These are phyloP conservation scores for Kazachstania martiniae DNA, from an alignment of 805 yeast genomes.

Conservation along the genomic window DNA sequence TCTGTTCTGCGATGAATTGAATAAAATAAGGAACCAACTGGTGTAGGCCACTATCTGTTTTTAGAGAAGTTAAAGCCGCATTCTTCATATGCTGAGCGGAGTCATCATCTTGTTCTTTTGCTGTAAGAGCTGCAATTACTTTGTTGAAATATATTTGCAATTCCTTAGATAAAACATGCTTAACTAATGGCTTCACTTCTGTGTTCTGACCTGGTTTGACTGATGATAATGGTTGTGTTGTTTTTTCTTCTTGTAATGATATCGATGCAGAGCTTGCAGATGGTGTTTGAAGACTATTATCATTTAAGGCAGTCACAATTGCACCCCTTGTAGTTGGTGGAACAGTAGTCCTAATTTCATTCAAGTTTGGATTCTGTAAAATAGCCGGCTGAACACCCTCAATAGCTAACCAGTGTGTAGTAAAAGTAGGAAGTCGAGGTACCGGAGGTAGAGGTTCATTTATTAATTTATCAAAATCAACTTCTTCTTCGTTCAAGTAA, in stretches of 20 bases:
- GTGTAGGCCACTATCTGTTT: conserved; percentile 91
- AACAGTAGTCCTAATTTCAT: conserved; percentile 58
- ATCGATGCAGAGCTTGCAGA: conserved; percentile 6
- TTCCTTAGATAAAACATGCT: conserved; percentile 90
- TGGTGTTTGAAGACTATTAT: conserved; percentile 31
- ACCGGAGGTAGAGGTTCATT: conserved; percentile 93
- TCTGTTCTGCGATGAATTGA: conserved; percentile 91
- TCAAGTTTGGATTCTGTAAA: conserved; percentile 81
- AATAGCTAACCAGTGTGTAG: conserved; percentile 95
- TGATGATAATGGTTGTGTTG: conserved; percentile 23
- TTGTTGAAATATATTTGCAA: conserved; percentile 88
- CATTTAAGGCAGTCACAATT: conserved; percentile 51
- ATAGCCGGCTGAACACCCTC: conserved; percentile 98
- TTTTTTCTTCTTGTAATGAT: conserved; percentile 14
- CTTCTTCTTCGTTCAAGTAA: conserved; percentile 84
- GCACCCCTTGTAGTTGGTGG: conserved; percentile 82
- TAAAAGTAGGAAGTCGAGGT: conserved; percentile 83
- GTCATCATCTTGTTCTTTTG: conserved; percentile 34
- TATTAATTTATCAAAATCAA: conserved; percentile 86
- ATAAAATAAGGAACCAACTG: conserved; percentile 94
- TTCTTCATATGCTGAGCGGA: conserved; percentile 38
- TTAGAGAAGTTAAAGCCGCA: conserved; percentile 77
- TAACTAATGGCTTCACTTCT: conserved; percentile 80
- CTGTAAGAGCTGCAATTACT: conserved; percentile 66
- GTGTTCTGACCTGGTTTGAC: conserved; percentile 34